Evolutionary conservation across 2,329 filamentous ascomycete species (phyloP).

Genomic region (Fusarium kyushuense): DNA sequence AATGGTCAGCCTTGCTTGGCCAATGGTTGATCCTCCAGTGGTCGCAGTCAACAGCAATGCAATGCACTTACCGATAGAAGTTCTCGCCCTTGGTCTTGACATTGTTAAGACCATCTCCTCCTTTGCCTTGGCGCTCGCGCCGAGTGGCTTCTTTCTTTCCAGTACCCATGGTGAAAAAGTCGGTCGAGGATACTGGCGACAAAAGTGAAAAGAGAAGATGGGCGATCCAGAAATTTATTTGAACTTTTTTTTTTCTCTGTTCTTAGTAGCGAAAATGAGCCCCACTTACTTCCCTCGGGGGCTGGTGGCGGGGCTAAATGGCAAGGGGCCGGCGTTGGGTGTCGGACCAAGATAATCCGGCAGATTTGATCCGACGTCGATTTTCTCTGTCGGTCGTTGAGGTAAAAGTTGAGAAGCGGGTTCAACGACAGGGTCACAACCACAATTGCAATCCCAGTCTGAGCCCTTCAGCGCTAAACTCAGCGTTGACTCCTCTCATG

Average conservation of each 20-base stretch:
- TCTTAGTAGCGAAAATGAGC: slow-evolving; percentile 34
- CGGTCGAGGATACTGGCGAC: slow-evolving; percentile 40
- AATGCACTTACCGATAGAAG: slow-evolving; percentile 80
- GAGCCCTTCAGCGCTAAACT: slow-evolving; percentile 23
- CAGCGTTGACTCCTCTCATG: slow-evolving; percentile 24
- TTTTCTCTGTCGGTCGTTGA: slow-evolving; percentile 40
- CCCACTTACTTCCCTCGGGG: slow-evolving; percentile 44
- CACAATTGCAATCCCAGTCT: slow-evolving; percentile 38
- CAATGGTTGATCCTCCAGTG: not conserved
- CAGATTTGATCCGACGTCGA: slow-evolving; percentile 40
- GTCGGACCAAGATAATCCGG: slow-evolving; percentile 45
- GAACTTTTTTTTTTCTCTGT: slow-evolving; percentile 50
- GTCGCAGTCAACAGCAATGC: not conserved
- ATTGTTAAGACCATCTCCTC: slow-evolving; percentile 88
- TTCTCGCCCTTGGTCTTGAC: slow-evolving; percentile 97
- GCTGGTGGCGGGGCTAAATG: slow-evolving; percentile 42
- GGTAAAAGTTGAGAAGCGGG: slow-evolving; percentile 12
- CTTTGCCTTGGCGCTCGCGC: slow-evolving; percentile 86
- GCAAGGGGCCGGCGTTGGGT: slow-evolving; percentile 8
- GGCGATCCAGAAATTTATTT: slow-evolving; percentile 45
- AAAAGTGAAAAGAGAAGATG: slow-evolving; percentile 33
- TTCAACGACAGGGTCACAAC: slow-evolving; percentile 28
- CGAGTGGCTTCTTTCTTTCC: slow-evolving; percentile 91
- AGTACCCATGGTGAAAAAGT: slow-evolving; percentile 75
- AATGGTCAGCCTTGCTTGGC: slow-evolving; percentile 18